Evolutionary conservation across 495 filamentous ascomycete species (phyloP), one percentile per base, ranked within the genome.

Genomic region (Penicillium odoratum): DNA sequence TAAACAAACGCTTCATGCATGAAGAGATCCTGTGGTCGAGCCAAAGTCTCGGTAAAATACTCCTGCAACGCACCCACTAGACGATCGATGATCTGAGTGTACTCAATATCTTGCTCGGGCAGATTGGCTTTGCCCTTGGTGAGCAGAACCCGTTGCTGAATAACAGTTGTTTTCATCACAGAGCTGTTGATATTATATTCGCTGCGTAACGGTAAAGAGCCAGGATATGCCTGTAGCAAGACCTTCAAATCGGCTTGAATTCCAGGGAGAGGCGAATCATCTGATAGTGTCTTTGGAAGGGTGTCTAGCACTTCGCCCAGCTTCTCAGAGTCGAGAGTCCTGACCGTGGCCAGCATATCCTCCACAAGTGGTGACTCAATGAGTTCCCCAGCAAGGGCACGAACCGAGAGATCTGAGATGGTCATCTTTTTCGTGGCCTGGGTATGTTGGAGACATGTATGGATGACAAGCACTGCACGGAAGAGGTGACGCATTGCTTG

Each of bases 91-190:
- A 95, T 69, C n/a, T 80, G 70, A 15, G 92, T 91, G 70, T 93
- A 97, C 8, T 81, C 81, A 42, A 83, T 77, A 62, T 94, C 91
- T 55, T 88, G 76, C n/a, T 88, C 75, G 0, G 90, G 87, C 10
- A 97, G 74, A 25, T 82, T 78, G 1, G 90, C 83, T 58, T 88
- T 89, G 62, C 91, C 87, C 61, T 88, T 90, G 71, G 87, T 94
- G 45, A 98, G 78, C 64, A 89, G 87, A 7, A 97, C 88, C 60
- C 89, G 91, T 64, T 96, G 90, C 48, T 90, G 88, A 25, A 96
- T 84, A 16, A 97, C 86, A 0, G 93, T 96, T 3, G 92, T 91
- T 56, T 90, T 85, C 6, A 95, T 74, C 28, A 87, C 81, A 43
- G 86, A 83, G 73, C 84, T 86, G 34, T 86, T 83, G 16, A 87